Evolutionary conservation across 2,329 filamentous ascomycete species (phyloP).

Genomic region (Trichoderma pleuroti): DNA sequence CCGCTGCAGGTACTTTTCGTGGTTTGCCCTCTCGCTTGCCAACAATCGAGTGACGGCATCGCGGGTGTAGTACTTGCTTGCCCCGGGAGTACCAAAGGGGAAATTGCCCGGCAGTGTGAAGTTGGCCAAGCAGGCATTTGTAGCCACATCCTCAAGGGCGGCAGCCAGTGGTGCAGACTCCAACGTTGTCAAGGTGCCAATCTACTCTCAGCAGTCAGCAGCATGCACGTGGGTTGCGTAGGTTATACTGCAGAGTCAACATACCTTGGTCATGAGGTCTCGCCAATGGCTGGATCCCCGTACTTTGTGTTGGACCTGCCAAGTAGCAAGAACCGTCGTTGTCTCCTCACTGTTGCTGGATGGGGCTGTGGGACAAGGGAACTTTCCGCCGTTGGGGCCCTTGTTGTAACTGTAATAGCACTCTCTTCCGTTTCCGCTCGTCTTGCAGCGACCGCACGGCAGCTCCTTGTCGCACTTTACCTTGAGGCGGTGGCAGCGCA

Average conservation of each 20-base stretch:
- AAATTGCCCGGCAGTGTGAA: slow-evolving; percentile 37
- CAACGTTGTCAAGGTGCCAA: slow-evolving; percentile 27
- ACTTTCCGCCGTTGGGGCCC: slow-evolving; percentile 35
- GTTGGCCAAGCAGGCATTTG: slow-evolving; percentile 35
- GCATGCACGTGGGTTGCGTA: not conserved
- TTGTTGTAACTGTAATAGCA: slow-evolving; percentile 39
- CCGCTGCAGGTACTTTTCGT: slow-evolving; percentile 28
- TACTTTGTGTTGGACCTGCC: slow-evolving; percentile 35
- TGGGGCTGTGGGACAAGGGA: slow-evolving; percentile 31
- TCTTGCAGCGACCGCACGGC: slow-evolving; percentile 35
- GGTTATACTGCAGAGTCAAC: not conserved
- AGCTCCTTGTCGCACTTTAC: slow-evolving; percentile 39
- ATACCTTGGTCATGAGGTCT: slow-evolving; percentile 37
- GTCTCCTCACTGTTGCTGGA: slow-evolving; percentile 24
- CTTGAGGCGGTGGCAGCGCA: slow-evolving; percentile 37
- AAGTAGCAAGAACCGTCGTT: slow-evolving; percentile 31
- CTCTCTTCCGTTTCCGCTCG: slow-evolving; percentile 34
- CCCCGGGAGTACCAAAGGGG: slow-evolving; percentile 37
- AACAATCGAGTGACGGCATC: slow-evolving; percentile 33
- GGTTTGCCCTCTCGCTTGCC: slow-evolving; percentile 28
- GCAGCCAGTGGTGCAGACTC: slow-evolving; percentile 28
- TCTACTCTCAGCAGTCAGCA: slow-evolving; percentile 23
- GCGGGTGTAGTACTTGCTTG: slow-evolving; percentile 32
- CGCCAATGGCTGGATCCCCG: slow-evolving; percentile 37
- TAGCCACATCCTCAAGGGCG: slow-evolving; percentile 33